Evolutionary conservation across 164 flowering plant genomes (phyloP), one percentile per base, ranked within the genome.

Genomic region (Paratinospora sagittata): DNA sequence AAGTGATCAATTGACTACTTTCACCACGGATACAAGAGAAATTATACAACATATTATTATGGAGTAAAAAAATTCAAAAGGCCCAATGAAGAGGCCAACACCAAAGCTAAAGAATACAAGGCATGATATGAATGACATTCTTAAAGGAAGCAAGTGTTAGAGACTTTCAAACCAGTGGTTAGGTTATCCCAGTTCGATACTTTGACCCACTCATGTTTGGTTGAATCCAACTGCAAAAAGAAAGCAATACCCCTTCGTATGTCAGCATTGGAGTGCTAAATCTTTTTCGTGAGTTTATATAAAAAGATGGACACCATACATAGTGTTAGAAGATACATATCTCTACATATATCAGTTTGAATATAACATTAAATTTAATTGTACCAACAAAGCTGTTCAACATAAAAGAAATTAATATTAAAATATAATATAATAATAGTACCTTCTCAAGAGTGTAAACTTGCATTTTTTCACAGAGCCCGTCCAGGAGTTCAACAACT

Each of bases 391-490:
- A 23, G 17, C 0, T 10, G 67, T 49, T 26, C 27, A 39, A 75
- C 55, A 19, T 41, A 26, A 19, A 4, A 67, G 1, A 65, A 62
- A 37, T 21, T 30, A 52, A 52, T n/a, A 52, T 3, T 21, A n/a
- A n/a, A n/a, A n/a, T n/a, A n/a, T 30, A 52, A 52, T 6, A 52
- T 3, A 17, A 52, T n/a, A 52, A 52, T 52, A 45, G 68, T 77
- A 91, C 97, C 94, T 92, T 84, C 80, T 82, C 81, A 57, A 92
- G 89, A 69, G 99, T 92, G 74, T 92, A 95, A 73, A 90, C 97
- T 81, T 87, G 90, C 97, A 95, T 92, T 79, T 89, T 92, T 58
- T 95, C 97, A 80, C 99, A 95, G 47, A 95, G 93, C 27, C 92
- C 96, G 78, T 92, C 99, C 72, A 95, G 80, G 65, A 95, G 90